Percentiles rank a stretch among this genome's conserved stretches.
Evolutionary conservation across 106 monocot species (phyloP).

Genomic region (Acorus calamus): DNA sequence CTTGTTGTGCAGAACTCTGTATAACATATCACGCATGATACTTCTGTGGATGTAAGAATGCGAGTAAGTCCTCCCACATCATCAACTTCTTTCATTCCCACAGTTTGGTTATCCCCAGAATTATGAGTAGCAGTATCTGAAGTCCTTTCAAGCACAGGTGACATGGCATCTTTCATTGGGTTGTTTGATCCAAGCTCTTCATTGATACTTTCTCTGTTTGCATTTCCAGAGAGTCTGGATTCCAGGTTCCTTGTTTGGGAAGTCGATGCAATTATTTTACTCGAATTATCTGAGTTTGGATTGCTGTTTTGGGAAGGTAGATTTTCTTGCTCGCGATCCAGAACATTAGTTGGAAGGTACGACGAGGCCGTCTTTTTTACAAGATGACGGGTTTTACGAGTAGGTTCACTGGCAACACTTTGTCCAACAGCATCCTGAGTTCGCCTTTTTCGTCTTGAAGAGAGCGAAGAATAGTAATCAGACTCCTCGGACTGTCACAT

Average conservation of each 20-base stretch:
- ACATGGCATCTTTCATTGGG: not conserved
- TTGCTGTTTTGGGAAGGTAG: not conserved
- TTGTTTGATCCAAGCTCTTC: conserved; percentile 4
- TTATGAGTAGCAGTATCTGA: conserved; percentile 3
- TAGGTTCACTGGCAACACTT: conserved; percentile 6
- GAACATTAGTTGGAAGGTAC: conserved; percentile 3
- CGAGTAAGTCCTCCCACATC: conserved; percentile 1
- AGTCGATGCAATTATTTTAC: conserved; percentile 4
- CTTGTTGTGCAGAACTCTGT: conserved; percentile 71
- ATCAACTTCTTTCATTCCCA: conserved; percentile 11
- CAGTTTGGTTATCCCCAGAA: conserved; percentile 9
- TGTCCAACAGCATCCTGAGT: conserved; percentile 10
- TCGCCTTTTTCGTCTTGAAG: conserved; percentile 16
- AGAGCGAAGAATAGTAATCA: conserved; percentile 8
- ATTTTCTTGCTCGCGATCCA: conserved; percentile 8
- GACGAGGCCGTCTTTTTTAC: conserved; percentile 19
- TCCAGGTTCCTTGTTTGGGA: conserved; percentile 6
- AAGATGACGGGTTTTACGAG: conserved; percentile 23
- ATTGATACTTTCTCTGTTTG: not conserved
- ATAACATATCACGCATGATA: conserved; percentile 93
- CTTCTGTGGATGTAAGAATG: conserved; percentile 19
- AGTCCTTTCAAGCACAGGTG: conserved; percentile 4
- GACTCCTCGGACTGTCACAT: conserved; percentile 24
- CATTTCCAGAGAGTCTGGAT: not conserved
- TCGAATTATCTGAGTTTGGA: conserved; percentile 8